Percentiles rank a stretch among this genome's conserved stretches.
Conservation (phyloP, 202 grass and related monocot genomes). For the Schoenoplectus tabernaemontani region DNA sequence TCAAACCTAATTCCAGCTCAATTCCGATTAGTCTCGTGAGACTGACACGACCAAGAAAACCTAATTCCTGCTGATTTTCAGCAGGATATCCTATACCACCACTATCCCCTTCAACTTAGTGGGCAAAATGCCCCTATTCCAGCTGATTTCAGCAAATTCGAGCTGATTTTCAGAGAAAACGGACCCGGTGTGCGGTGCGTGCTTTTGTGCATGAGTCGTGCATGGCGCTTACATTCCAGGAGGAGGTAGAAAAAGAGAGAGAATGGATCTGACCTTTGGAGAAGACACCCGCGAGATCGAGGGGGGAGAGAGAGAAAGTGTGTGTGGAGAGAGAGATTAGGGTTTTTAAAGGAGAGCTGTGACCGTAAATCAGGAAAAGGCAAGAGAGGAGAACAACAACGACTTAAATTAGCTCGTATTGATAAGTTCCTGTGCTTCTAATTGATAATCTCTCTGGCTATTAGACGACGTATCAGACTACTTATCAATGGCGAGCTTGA, state of each 20-base stretch:
- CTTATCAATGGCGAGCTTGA: background rate
- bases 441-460: background rate
- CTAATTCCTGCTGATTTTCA: background rate
- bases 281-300: slow-evolving; percentile 12
- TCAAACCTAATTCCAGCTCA: background rate
- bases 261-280: slow-evolving; percentile 20
- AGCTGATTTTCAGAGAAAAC: background rate
- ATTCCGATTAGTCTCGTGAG: background rate
- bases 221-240: slow-evolving; percentile 4
- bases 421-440: background rate
- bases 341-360: slow-evolving; percentile 26
- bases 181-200: background rate
- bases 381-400: slow-evolving; percentile 13
- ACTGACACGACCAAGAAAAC: background rate
- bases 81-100: background rate
- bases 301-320: background rate
- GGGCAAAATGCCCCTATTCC: background rate
- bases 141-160: slow-evolving; percentile 2
- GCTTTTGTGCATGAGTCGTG: background rate
- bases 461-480: background rate
- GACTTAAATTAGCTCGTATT: slow-evolving; percentile 22
- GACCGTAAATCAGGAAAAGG: slow-evolving; percentile 28
- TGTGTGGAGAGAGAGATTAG: slow-evolving; percentile 11
- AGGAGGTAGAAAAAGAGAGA: background rate
- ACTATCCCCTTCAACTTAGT: background rate